Conservation (phyloP, 2,329 filamentous ascomycete species). For the Phyllosticta paracitricarpa region DNA sequence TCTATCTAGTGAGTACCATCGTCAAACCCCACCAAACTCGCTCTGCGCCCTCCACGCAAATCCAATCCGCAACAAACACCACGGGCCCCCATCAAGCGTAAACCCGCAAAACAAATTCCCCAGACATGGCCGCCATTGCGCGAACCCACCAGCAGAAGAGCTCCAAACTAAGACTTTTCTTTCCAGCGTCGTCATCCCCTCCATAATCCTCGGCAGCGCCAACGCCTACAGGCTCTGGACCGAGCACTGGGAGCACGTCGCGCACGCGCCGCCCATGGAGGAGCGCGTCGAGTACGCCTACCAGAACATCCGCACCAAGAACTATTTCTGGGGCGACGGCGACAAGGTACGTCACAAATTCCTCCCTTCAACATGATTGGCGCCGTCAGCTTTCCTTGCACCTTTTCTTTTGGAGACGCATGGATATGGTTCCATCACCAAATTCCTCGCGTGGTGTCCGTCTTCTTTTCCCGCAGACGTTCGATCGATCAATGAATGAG, state of each 20-base stretch:
- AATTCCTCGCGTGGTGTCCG: too few species aligned
- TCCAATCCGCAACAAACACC: not conserved
- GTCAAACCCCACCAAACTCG: not conserved
- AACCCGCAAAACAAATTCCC: not conserved
- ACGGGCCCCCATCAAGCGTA: not conserved
- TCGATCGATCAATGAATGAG: too few species aligned
- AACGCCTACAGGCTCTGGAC: constrained; percentile 91
- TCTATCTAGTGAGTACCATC: constrained; percentile 72
- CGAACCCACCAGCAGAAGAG: not conserved
- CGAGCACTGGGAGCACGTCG: constrained; percentile 95
- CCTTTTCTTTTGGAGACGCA: not conserved
- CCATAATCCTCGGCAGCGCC: constrained; percentile 57
- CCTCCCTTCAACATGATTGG: constrained; percentile 1
- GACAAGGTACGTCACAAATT: constrained; percentile 61
- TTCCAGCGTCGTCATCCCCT: constrained; percentile 62
- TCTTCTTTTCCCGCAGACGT: too few species aligned
- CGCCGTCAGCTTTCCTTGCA: not conserved
- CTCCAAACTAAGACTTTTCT: not conserved
- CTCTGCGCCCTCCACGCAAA: not conserved
- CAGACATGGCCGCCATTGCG: not conserved
- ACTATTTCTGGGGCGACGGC: constrained; percentile 89
- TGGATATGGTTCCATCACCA: not conserved
- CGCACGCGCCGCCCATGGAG: constrained; percentile 74
- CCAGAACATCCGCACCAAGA: constrained; percentile 96
- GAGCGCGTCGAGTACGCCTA: constrained; percentile 90